Percentiles rank a stretch among this genome's conserved stretches.
Evolutionary conservation across 1,284 basidiomycete species (phyloP).

Genomic region (Coriolopsis trogii): DNA sequence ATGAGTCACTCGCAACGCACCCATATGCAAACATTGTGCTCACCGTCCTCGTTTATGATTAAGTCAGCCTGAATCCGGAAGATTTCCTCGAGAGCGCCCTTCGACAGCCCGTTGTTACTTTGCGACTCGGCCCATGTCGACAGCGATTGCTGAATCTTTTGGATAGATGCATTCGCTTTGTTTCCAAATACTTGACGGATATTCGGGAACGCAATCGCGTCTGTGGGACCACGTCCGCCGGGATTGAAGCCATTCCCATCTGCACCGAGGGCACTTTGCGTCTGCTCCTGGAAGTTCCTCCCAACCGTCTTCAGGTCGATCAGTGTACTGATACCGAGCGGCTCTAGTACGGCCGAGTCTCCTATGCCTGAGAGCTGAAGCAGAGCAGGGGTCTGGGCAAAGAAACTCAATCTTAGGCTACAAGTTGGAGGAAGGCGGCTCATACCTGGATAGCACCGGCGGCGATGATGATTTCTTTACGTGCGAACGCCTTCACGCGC

Average conservation of each 20-base stretch:
- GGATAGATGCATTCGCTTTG: conserved; percentile 35
- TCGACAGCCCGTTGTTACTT: conserved; percentile 39
- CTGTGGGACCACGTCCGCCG: conserved; percentile 28
- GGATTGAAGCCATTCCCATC: conserved; percentile 38
- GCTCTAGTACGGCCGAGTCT: conserved; percentile 39
- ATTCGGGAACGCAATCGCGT: conserved; percentile 46
- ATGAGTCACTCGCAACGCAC: not conserved
- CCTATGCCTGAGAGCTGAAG: conserved; percentile 52
- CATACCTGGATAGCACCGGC: conserved; percentile 43
- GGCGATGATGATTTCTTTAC: conserved; percentile 55
- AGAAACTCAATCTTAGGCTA: no score
- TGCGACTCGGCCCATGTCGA: conserved; percentile 45
- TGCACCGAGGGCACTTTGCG: conserved; percentile 45
- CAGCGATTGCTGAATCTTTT: conserved; percentile 38
- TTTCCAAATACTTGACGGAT: conserved; percentile 47
- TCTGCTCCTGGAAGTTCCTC: conserved; percentile 52
- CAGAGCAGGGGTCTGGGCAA: conserved; percentile 42
- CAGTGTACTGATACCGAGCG: conserved; percentile 42
- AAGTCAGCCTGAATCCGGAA: conserved; percentile 45
- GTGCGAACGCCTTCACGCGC: conserved; percentile 41
- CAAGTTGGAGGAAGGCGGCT: no score
- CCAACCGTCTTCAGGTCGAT: conserved; percentile 46
- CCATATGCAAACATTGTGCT: conserved; percentile 4
- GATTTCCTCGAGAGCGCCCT: conserved; percentile 44
- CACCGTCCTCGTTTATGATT: conserved; percentile 48